phyloP scores from a whole-genome alignment of 2,329 filamentous ascomycete species.

The Plectosphaerella cucumerina region DNA sequence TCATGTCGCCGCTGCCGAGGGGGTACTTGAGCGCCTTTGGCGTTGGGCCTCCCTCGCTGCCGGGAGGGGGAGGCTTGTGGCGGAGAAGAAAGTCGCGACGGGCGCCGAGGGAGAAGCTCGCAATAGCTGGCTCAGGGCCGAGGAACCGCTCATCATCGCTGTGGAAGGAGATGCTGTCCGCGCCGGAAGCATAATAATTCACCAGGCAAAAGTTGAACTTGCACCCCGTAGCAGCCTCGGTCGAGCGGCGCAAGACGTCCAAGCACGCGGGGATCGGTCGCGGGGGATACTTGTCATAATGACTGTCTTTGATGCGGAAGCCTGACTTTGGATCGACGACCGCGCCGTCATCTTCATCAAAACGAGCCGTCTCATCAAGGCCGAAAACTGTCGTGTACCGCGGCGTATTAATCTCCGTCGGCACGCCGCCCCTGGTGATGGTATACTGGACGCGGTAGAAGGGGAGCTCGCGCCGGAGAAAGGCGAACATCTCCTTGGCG shows the following conservation, averaged over 20 bases:
- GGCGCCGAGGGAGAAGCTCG: conserved; percentile 69
- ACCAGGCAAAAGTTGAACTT: conserved; percentile 76
- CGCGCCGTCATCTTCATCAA: conserved; percentile 36
- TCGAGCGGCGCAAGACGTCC: conserved; percentile 55
- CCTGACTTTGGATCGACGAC: conserved; percentile 40
- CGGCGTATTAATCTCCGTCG: conserved; percentile 56
- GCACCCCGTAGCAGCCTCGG: conserved; percentile 63
- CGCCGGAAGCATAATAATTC: conserved; percentile 76
- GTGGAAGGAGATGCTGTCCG: conserved; percentile 75
- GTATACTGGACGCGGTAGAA: conserved; percentile 74
- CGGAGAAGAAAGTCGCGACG: conserved; percentile 74
- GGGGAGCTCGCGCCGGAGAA: conserved; percentile 65
- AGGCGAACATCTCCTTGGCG: conserved; percentile 60
- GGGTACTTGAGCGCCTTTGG: conserved; percentile 42
- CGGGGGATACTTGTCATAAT: conserved; percentile 51
- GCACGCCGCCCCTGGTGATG: conserved; percentile 60
- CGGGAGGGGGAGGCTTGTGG: conserved; percentile 58
- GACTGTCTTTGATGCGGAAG: conserved; percentile 43
- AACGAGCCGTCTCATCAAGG: conserved; percentile 58
- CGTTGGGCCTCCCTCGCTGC: conserved; percentile 9
- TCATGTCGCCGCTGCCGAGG: conserved; percentile 69
- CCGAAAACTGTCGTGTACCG: conserved; percentile 55
- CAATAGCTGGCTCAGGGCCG: conserved; percentile 65
- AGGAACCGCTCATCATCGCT: conserved; percentile 78
- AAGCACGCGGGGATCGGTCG: conserved; percentile 70